Base-by-base conservation (phyloP, 495 filamentous ascomycete species). In the Aspergillus affinis region DNA sequence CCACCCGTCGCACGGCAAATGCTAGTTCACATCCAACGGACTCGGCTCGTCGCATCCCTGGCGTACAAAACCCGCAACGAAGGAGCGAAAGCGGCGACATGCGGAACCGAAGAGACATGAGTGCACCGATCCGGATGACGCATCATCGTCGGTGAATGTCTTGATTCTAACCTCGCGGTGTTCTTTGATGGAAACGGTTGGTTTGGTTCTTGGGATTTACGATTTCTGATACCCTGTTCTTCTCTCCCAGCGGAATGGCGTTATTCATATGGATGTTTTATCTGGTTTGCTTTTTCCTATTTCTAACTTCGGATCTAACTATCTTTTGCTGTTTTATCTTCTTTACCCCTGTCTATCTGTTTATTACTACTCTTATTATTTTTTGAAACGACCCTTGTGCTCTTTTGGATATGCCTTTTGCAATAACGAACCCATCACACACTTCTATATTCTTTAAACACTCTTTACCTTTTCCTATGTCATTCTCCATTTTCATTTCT, bases 121-220 rank as follows among this genome's bases (percentile, higher is more conserved):
- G 75, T 50, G 77, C 77, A 26, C 77, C 77, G 12, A 67, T 78
- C 32, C 65, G 72, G 26, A 69, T 75, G 66, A 69, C 69, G 62
- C 75, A 74, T 48, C 75, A 74, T 48, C 67, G 72, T 30, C 76
- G 62, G 21, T 32, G n/a, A 50, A 17, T 19, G 48, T 18, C 27
- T n/a, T 29, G 20, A 23, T 15, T 17, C 47, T 62, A 0, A 48
- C 29, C 30, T 9, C 51, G 49, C 48, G 21, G 17, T 12, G 29
- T 30, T n/a, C 17, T 58, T 32, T 49, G 47, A 36, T 60, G 36
- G 36, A 41, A 15, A 17, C 4, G 36, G 36, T 17, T 41, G 36
- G 9, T 41, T 41, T 41, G 12, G 27, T 20, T 41, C 41, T 50
- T 30, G 17, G 36, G 13, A 6, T 26, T 41, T 41, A n/a, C 20